Evolutionary conservation across 257 asterid species (phyloP).

Genomic region (Catharanthus roseus): DNA sequence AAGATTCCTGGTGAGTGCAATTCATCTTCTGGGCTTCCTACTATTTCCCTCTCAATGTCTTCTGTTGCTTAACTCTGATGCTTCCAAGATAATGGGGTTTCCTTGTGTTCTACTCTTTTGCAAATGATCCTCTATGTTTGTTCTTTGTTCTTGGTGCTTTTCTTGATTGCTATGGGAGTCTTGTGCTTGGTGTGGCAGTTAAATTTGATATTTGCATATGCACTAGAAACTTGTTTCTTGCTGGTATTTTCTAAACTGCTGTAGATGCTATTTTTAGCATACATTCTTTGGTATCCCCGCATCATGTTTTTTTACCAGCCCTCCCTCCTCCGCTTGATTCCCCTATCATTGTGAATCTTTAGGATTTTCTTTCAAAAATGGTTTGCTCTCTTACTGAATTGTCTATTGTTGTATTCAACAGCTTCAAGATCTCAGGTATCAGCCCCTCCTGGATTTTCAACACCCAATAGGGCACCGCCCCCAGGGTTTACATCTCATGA

Average conservation of each 20-base stretch:
- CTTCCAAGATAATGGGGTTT: neutral
- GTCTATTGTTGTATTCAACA: slow-evolving; percentile 29
- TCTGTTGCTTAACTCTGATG: neutral
- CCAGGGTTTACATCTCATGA: slow-evolving; percentile 82
- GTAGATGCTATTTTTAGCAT: neutral
- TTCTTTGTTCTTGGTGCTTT: neutral
- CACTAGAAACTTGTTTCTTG: neutral
- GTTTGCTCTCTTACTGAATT: slow-evolving; percentile 12
- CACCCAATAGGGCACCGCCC: slow-evolving; percentile 74
- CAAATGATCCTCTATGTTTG: neutral
- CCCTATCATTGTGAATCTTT: too few species aligned
- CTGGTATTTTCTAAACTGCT: neutral
- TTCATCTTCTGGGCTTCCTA: neutral
- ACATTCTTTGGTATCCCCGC: too few species aligned
- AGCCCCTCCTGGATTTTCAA: slow-evolving; percentile 96
- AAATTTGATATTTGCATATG: neutral
- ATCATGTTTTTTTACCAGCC: too few species aligned
- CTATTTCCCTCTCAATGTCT: neutral
- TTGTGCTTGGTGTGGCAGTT: neutral
- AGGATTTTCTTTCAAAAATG: neutral
- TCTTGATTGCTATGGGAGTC: too few species aligned
- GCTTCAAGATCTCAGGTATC: slow-evolving; percentile 80
- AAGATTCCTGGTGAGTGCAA: slow-evolving; percentile 58
- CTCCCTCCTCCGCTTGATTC: neutral
- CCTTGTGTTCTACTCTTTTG: neutral